Evolutionary conservation across 192 early-diverging fungal species (phyloP).

Genomic region (Mortierella claussenii): DNA sequence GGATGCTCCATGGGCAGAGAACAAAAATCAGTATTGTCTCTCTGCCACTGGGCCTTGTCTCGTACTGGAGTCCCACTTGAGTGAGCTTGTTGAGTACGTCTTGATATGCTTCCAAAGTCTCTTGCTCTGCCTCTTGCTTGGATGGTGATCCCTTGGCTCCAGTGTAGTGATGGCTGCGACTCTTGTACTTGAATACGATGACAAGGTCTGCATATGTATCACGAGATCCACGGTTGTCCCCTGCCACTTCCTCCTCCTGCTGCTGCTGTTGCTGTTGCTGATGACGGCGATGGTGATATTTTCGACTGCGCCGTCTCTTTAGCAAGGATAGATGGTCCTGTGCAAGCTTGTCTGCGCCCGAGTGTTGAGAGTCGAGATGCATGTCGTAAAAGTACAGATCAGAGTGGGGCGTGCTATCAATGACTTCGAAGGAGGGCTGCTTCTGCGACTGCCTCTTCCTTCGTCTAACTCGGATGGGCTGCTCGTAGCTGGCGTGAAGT

Average conservation of each 20-base stretch:
- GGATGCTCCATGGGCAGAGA: constrained; percentile 62
- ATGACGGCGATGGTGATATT: not conserved
- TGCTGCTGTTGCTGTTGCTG: not conserved
- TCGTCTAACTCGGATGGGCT: no score
- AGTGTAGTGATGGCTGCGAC: not conserved
- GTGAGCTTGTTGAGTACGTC: constrained; percentile 64
- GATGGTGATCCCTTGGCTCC: not conserved
- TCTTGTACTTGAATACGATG: constrained; percentile 57
- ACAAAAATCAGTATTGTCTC: constrained; percentile 72
- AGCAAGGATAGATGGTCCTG: no score
- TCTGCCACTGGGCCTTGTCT: constrained; percentile 66
- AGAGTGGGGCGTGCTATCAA: no score
- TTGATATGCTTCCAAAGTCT: constrained; percentile 59
- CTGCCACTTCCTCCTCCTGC: not conserved
- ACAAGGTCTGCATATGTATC: constrained; percentile 53
- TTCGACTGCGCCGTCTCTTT: not conserved
- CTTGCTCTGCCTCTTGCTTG: constrained; percentile 23
- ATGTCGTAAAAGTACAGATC: no score
- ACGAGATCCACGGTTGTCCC: not conserved
- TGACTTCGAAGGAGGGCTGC: no score
- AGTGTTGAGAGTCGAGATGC: no score
- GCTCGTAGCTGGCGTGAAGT: no score
- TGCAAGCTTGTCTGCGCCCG: no score
- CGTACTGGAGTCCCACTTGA: constrained; percentile 68
- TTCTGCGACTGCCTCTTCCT: no score